phyloP scores from a whole-genome alignment of 805 yeast species.

The Spathaspora hagerdaliae region DNA sequence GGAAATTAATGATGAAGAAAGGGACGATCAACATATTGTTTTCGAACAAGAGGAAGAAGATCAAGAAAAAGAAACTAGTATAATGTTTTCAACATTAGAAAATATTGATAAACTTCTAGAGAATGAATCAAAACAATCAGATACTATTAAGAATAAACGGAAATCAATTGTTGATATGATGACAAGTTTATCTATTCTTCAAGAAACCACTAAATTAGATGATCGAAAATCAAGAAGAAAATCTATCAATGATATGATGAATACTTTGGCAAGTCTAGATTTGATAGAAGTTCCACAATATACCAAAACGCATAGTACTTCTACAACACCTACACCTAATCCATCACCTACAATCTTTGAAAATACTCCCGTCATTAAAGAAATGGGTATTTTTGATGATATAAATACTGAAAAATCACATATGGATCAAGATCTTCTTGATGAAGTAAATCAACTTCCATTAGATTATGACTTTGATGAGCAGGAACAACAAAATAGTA shows the following conservation, averaged over 20 bases:
- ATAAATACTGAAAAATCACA: constrained; percentile 9
- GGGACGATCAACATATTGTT: not conserved
- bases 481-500: constrained; percentile 9
- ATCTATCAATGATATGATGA: constrained; percentile 32
- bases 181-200: constrained; percentile 15
- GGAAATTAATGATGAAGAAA: not conserved
- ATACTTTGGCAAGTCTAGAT: constrained; percentile 14
- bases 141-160: constrained; percentile 6
- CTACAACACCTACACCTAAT: not conserved
- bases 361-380: constrained; percentile 7
- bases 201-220: too few species aligned
- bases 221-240: constrained; percentile 11
- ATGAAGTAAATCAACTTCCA: constrained; percentile 33
- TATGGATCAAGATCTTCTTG: constrained; percentile 28
- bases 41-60: not conserved
- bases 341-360: not conserved
- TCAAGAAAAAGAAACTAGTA: constrained; percentile 4
- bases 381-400: constrained; percentile 1
- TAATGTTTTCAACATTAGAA: constrained; percentile 1
- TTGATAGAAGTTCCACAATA: not conserved
- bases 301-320: not conserved
- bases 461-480: constrained; percentile 38
- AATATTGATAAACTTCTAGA: constrained; percentile 5
- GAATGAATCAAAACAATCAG: constrained; percentile 4
- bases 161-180: constrained; percentile 26